Base-by-base conservation (phyloP, 345 rosid genomes). In the Eucalyptus camaldulensis region DNA sequence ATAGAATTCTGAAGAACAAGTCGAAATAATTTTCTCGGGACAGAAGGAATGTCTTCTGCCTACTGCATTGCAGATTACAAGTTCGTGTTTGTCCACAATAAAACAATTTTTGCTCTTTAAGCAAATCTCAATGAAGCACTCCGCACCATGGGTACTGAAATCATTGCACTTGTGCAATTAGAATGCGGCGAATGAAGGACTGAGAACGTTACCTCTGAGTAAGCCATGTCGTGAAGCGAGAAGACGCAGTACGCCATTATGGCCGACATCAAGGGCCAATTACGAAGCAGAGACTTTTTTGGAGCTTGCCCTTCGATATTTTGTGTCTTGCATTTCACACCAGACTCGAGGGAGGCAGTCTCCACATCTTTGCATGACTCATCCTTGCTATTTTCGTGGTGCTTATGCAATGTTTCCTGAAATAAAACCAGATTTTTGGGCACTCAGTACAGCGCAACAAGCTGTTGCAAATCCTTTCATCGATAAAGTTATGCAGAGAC, bases 161-260 rank as follows among this genome's bases (percentile, higher is more conserved):
- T 33, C 44, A 33, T 16, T 69, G 83, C 27, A 19, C 27, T 21
- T 10, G 10, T 76, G 47, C 24, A 37, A 7, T 31, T 16, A 13
- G 45, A 10, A 25, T 27, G 53, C 50, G 5, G 58, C 13, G 87
- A 85, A 50, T 16, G 51, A 85, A 54, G 62, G 53, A 86, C 37
- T 47, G 16, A n/a, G 58, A 50, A 88, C 25, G 5, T 29, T 91
- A 97, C 99, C 99, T 98, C 99, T 5, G 97, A 86, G 92, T 97
- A 98, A 89, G 99, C 98, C 99, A 98, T 97, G 89, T 98, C 99
- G 65, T 95, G 97, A 88, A 98, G 98, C 27, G 99, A 95, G 92
- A 97, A 95, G 90, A 96, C 87, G 33, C 98, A 98, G 87, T 98
- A 97, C 49, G 95, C 99, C 17, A 98, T 91, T 80, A 97, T 95